These are phyloP conservation scores for Diaporthe aspalathi DNA, from an alignment of 2,329 filamentous ascomycete species.

Conservation along the genomic window DNA sequence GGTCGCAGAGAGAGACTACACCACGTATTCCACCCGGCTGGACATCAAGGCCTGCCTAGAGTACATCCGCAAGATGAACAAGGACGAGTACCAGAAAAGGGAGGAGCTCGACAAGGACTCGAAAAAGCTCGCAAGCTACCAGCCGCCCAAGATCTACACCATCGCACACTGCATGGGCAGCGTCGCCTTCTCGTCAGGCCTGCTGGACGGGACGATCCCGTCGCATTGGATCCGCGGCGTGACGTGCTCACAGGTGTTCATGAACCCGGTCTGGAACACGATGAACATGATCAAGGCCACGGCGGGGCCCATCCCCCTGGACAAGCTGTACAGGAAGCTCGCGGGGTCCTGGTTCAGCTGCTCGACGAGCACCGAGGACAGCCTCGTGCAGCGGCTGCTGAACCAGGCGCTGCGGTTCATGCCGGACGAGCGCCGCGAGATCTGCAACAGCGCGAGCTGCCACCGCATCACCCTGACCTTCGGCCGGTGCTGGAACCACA, in stretches of 20 bases:
- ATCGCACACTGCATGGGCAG: slow-evolving; percentile 74
- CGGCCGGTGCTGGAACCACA: slow-evolving; percentile 73
- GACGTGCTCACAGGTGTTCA: slow-evolving; percentile 71
- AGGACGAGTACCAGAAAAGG: slow-evolving; percentile 43
- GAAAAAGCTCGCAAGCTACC: not conserved
- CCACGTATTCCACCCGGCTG: slow-evolving; percentile 69
- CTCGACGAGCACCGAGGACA: slow-evolving; percentile 58
- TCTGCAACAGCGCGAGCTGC: slow-evolving; percentile 71
- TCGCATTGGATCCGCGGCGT: slow-evolving; percentile 67
- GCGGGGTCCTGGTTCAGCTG: slow-evolving; percentile 68
- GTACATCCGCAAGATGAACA: slow-evolving; percentile 58
- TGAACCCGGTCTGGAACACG: slow-evolving; percentile 69
- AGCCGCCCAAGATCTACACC: slow-evolving; percentile 60
- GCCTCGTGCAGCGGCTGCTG: slow-evolving; percentile 60
- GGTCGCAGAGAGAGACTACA: slow-evolving; percentile 64
- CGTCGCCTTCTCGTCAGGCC: slow-evolving; percentile 67
- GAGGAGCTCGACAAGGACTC: not conserved
- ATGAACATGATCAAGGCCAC: slow-evolving; percentile 68
- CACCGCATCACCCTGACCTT: slow-evolving; percentile 71
- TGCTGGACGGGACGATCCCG: slow-evolving; percentile 71
- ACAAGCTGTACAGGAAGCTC: slow-evolving; percentile 59
- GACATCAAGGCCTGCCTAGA: slow-evolving; percentile 68
- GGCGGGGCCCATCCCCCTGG: slow-evolving; percentile 59
- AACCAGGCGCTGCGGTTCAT: slow-evolving; percentile 70
- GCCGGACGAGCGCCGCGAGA: slow-evolving; percentile 64